Evolutionary conservation across 768 basidiomycete species (phyloP), one percentile per base, ranked within the genome.

Genomic region (Mycena amicta): DNA sequence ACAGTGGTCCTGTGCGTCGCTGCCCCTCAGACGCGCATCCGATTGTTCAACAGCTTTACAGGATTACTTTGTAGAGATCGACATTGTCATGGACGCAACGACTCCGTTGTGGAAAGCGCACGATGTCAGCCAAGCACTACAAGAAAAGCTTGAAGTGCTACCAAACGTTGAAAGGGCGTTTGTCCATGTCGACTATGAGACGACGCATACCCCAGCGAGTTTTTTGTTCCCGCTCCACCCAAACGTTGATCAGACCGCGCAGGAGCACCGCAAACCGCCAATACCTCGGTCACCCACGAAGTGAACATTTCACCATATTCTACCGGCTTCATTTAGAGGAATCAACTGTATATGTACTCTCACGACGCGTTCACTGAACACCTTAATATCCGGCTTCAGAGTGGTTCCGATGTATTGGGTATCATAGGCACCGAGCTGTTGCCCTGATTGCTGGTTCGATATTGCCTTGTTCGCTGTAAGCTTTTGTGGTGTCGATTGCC

Each of bases 151-250:
- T 47, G 95, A 97, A 69, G 83, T 85, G 16, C 76, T 97, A 37
- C 93, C 94, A 2, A 90, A 92, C 66, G 95, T 97, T 41, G 94
- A 92, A 61, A 80, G 95, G 33, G 95, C 95, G 33, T 97, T 95
- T 71, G 93, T 97, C 25, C 95, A 97, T 69, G 92, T 96, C 57
- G 95, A 97, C 74, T 89, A 96, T 67, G 95, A 96, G 74, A 89
- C 90, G 4, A 89, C 87, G n/a, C 94, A 95, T 73, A 67, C 77
- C 16, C 82, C 81, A 40, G 81, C 80, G 65, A 25, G 78, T 67
- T 18, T 20, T 55, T 41, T 18, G 11, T 37, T 50, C 43, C 31
- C 25, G 23, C 25, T 56, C 40, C 16, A 20, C 26, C 15, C 59
- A 46, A 22, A 22, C 22, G 12, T 39, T n/a, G 62, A 37, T 55